These are phyloP conservation scores for Hemileccinum rubropunctum DNA, from an alignment of 768 basidiomycete species.

Conservation along the genomic window DNA sequence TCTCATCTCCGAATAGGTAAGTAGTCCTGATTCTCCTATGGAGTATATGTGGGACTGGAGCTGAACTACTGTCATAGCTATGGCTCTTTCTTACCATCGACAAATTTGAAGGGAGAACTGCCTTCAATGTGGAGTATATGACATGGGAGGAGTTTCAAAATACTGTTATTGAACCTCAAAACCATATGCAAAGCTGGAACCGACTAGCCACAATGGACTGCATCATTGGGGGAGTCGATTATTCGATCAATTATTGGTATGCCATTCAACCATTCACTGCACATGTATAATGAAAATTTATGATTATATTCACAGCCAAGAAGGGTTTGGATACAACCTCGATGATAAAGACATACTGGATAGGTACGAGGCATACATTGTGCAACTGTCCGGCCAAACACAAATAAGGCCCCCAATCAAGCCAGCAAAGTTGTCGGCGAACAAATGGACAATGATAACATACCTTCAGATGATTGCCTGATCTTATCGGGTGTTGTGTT, in stretches of 20 bases:
- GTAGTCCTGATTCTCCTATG: too few relatives aligned
- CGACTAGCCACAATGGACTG: background rate
- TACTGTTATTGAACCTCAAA: too few relatives aligned
- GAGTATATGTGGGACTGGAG: too few relatives aligned
- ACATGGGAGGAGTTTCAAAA: too few relatives aligned
- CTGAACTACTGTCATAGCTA: too few relatives aligned
- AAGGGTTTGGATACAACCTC: too few relatives aligned
- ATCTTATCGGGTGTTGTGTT: background rate
- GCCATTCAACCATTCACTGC: too few relatives aligned
- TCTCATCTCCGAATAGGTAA: background rate
- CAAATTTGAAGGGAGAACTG: background rate
- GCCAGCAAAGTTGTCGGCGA: background rate
- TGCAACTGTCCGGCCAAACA: background rate
- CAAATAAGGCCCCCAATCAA: slow-evolving; percentile 3
- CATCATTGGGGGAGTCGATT: background rate
- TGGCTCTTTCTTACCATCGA: too few relatives aligned
- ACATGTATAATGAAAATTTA: too few relatives aligned
- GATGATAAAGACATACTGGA: background rate
- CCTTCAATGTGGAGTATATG: background rate
- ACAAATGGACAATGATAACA: background rate
- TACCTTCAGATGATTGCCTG: background rate
- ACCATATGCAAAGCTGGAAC: background rate
- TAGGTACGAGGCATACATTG: background rate
- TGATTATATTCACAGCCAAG: too few relatives aligned
- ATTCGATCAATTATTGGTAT: background rate